Evolutionary conservation across 2,329 filamentous ascomycete genomes (phyloP).

Genomic region (Rasamsonia emersonii): DNA sequence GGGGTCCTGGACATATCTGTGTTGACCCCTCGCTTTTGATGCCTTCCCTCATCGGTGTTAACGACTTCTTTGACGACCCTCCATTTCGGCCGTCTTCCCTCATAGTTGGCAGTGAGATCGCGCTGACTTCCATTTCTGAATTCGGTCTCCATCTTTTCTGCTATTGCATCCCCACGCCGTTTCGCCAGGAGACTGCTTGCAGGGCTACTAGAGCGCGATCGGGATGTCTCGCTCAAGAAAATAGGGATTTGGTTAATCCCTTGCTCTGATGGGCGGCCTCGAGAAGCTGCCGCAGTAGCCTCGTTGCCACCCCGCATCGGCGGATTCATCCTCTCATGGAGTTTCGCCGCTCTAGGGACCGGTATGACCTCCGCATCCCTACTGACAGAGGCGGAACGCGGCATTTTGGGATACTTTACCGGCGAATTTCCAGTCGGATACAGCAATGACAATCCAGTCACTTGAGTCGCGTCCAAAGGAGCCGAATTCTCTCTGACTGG

Average conservation of each 20-base stretch:
- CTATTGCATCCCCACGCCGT: constrained; percentile 14
- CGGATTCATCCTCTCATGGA: constrained; percentile 17
- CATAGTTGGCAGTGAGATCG: not conserved
- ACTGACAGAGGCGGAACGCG: constrained; percentile 14
- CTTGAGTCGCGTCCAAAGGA: not conserved
- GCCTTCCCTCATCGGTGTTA: not conserved
- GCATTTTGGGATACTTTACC: constrained; percentile 15
- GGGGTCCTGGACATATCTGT: not conserved
- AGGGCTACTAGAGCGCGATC: constrained; percentile 8
- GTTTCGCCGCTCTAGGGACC: constrained; percentile 22
- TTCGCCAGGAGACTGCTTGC: constrained; percentile 13
- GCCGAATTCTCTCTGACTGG: constrained; percentile 10
- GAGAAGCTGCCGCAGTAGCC: not conserved
- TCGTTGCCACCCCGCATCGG: not conserved
- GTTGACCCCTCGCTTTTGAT: not conserved
- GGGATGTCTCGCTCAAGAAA: not conserved
- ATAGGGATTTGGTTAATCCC: not conserved
- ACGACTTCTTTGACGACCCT: constrained; percentile 1
- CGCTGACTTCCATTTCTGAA: constrained; percentile 5
- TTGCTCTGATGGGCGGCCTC: not conserved
- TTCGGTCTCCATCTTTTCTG: constrained; percentile 12
- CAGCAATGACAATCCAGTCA: not conserved
- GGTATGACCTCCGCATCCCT: constrained; percentile 23
- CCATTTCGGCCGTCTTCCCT: constrained; percentile 1
- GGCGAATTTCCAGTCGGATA: constrained; percentile 2